Evolutionary conservation across 176 grass and related monocot species (phyloP), one percentile per base, ranked within the genome.

Genomic region (Oryza longistaminata): DNA sequence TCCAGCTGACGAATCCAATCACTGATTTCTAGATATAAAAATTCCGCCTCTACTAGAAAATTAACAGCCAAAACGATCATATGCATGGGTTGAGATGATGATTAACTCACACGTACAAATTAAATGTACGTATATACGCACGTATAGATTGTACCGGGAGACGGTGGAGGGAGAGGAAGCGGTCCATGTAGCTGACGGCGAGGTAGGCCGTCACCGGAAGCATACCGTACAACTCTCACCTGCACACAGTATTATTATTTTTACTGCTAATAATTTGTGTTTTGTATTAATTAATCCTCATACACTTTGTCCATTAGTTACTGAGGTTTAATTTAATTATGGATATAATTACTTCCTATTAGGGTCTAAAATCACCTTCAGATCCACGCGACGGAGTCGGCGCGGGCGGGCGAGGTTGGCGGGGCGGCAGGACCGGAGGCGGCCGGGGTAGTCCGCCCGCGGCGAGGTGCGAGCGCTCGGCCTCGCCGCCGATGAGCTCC

Each of bases 131-230:
- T 74, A 49, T 50, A 8, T 17, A 48, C 6, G 24, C 46, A 19
- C 71, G 19, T 17, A 34, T 43, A 42, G 10, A 43, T 12, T 5
- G 50, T 53, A 75, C 91, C 78, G 85, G 88, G 33, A 93, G 72
- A 33, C 76, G 53, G 49, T 83, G 88, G n/a, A 79, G 82, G 29
- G 91, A 93, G 43, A 93, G 85, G 80, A 93, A 93, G 85, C n/a
- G 85, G 75, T 93, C 91, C 88, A 93, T 71, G 88, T 93, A 93
- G 85, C 87, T 93, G 13, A 93, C 88, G 29, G 88, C 88, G 2
- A 90, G 91, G 71, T 93, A 93, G 39, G 85, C 82, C 62, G 91
- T 93, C 49, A 88, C 24, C 1, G 88, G 85, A 40, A 81, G 85
- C 82, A 93, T 90, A 52, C 62, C 25, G 39, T 89, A 76, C 58